Evolutionary conservation across 2,329 filamentous ascomycete genomes (phyloP).

Genomic region (Ceratocystis smalleyi): DNA sequence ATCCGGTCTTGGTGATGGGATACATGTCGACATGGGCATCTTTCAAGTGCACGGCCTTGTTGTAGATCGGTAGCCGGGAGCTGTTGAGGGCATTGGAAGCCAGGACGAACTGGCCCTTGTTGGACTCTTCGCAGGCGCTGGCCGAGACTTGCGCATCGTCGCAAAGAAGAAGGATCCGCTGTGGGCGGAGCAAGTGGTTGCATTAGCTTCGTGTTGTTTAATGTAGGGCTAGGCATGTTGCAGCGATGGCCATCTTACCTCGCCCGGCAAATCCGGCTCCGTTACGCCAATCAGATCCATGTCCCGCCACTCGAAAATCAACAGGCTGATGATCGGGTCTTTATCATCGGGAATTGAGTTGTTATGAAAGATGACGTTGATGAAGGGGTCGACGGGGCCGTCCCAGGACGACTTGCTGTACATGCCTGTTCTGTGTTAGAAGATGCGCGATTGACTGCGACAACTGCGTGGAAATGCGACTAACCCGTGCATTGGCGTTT

Average conservation of each 20-base stretch:
- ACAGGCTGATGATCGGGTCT: constrained; percentile 64
- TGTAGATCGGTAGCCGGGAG: constrained; percentile 58
- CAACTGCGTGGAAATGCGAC: not conserved
- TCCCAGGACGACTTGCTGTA: constrained; percentile 84
- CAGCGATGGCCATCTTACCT: constrained; percentile 29
- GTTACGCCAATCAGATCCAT: constrained; percentile 60
- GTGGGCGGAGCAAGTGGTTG: constrained; percentile 9
- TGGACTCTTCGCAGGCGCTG: constrained; percentile 57
- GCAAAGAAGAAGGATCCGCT: constrained; percentile 47
- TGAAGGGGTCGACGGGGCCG: constrained; percentile 75
- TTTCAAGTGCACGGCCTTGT: constrained; percentile 68
- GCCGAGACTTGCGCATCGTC: constrained; percentile 52
- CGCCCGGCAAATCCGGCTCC: constrained; percentile 36
- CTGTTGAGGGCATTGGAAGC: constrained; percentile 56
- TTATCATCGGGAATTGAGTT: constrained; percentile 38
- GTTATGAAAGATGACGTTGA: constrained; percentile 62
- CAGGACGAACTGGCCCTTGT: constrained; percentile 74
- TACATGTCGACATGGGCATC: constrained; percentile 63
- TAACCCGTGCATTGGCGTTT: constrained; percentile 57
- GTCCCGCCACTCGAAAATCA: constrained; percentile 92
- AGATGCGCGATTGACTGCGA: constrained; percentile 16
- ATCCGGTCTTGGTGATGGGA: constrained; percentile 74
- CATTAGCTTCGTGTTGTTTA: constrained; percentile 28
- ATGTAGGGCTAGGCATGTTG: not conserved
- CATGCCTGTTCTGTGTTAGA: constrained; percentile 49